Conservation (phyloP, 1,139 yeast species). For the Saccharomyces hybrid region DNA sequence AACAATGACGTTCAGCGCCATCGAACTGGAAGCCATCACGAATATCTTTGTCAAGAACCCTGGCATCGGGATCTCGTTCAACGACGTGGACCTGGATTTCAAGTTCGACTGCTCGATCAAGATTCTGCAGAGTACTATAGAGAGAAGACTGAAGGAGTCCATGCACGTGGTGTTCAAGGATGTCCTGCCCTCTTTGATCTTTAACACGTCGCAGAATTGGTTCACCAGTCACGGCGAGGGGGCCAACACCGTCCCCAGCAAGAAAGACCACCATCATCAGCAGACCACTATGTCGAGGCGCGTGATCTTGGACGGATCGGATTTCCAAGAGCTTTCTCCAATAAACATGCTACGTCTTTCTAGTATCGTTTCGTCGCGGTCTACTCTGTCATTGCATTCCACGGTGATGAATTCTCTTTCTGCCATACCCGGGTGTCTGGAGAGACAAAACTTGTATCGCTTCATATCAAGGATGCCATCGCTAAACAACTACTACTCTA, state of each 20-base stretch:
- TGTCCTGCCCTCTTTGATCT: conserved; percentile 29
- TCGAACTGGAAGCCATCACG: conserved; percentile 31
- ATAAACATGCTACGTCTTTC: conserved; percentile 64
- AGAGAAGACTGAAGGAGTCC: conserved; percentile 29
- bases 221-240: conserved; percentile 16
- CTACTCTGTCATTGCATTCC: conserved; percentile 62
- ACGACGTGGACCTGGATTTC: conserved; percentile 32
- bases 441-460: conserved; percentile 34
- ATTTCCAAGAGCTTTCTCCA: conserved; percentile 45
- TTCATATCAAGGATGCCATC: conserved; percentile 32
- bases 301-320: conserved; percentile 23
- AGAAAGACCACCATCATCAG: conserved; percentile 2
- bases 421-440: conserved; percentile 33
- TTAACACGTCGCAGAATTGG: conserved; percentile 31
- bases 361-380: conserved; percentile 67
- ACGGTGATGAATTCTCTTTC: conserved; percentile 37
- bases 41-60: conserved; percentile 29
- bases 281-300: conserved; percentile 7
- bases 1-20: conserved; percentile 30
- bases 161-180: conserved; percentile 31
- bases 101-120: conserved; percentile 32
- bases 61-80: conserved; percentile 32
- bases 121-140: conserved; percentile 30
- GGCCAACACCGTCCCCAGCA: neutral
- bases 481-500: conserved; percentile 22